Conservation (phyloP, 2,329 filamentous ascomycete genomes). For the Colletotrichum sojae region DNA sequence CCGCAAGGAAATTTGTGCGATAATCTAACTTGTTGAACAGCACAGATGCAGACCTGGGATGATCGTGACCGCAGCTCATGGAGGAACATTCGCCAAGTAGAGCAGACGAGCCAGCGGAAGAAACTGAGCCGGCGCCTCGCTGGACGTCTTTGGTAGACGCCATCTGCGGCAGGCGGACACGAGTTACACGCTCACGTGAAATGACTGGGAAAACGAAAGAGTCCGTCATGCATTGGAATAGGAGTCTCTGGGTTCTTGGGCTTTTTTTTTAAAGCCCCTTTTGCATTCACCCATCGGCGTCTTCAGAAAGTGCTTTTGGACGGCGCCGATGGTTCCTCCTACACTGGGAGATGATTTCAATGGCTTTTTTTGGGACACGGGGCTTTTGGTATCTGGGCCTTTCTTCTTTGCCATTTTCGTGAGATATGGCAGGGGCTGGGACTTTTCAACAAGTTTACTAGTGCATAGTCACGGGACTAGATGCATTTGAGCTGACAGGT, state of each 20-base stretch:
- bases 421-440: neutral
- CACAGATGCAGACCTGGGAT: conserved; percentile 65
- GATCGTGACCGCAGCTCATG: conserved; percentile 63
- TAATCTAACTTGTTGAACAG: conserved; percentile 48
- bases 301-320: conserved; percentile 33
- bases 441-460: neutral
- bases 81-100: conserved; percentile 58
- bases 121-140: conserved; percentile 59
- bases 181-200: conserved; percentile 15
- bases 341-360: conserved; percentile 10
- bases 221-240: conserved; percentile 34
- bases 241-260: conserved; percentile 28
- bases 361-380: neutral
- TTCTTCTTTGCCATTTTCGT: neutral
- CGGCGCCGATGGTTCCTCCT: conserved; percentile 26
- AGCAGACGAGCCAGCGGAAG: conserved; percentile 51
- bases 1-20: too few species aligned
- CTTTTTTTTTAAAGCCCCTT: neutral
- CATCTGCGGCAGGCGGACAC: neutral
- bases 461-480: neutral
- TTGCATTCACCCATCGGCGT: conserved; percentile 33
- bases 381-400: neutral
- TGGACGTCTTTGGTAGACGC: conserved; percentile 44
- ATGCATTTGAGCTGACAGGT: neutral
- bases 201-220: conserved; percentile 26